Evolutionary conservation across 768 basidiomycete species (phyloP).

Genomic region (Calocybe gangraenosa): DNA sequence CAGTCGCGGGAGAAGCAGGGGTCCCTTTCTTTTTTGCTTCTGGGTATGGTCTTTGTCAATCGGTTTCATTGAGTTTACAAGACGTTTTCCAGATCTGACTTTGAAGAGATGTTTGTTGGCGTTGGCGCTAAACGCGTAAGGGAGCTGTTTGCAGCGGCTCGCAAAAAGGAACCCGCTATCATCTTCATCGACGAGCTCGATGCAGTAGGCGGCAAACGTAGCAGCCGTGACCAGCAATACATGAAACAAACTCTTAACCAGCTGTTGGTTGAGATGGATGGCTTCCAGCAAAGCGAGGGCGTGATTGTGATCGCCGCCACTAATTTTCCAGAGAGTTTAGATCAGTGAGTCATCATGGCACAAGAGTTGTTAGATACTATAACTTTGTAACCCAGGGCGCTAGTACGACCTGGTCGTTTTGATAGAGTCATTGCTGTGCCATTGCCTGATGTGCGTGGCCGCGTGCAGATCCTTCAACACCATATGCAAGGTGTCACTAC

Average conservation of each 20-base stretch:
- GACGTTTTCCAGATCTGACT: slow-evolving; percentile 65
- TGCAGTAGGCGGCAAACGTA: slow-evolving; percentile 88
- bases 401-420: slow-evolving; percentile 95
- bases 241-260: slow-evolving; percentile 96
- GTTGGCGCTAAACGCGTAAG: slow-evolving; percentile 93
- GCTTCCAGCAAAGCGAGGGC: slow-evolving; percentile 90
- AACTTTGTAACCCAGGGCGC: slow-evolving; percentile 53
- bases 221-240: slow-evolving; percentile 79
- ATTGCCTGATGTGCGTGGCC: slow-evolving; percentile 90
- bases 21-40: slow-evolving; percentile 98
- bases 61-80: slow-evolving; percentile 9
- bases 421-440: slow-evolving; percentile 92
- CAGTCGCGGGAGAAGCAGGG: slow-evolving; percentile 95
- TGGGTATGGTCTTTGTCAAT: slow-evolving; percentile 45
- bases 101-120: slow-evolving; percentile 98
- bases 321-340: slow-evolving; percentile 93
- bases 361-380: slow-evolving; percentile 3
- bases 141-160: slow-evolving; percentile 89
- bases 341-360: slow-evolving; percentile 54
- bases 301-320: slow-evolving; percentile 97
- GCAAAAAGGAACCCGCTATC: slow-evolving; percentile 94
- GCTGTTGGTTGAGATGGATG: slow-evolving; percentile 95
- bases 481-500: slow-evolving; percentile 81
- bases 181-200: slow-evolving; percentile 98
- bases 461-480: slow-evolving; percentile 89